These are phyloP conservation scores for Trametes sp. DNA, from an alignment of 1,284 basidiomycete species.

Conservation along the genomic window DNA sequence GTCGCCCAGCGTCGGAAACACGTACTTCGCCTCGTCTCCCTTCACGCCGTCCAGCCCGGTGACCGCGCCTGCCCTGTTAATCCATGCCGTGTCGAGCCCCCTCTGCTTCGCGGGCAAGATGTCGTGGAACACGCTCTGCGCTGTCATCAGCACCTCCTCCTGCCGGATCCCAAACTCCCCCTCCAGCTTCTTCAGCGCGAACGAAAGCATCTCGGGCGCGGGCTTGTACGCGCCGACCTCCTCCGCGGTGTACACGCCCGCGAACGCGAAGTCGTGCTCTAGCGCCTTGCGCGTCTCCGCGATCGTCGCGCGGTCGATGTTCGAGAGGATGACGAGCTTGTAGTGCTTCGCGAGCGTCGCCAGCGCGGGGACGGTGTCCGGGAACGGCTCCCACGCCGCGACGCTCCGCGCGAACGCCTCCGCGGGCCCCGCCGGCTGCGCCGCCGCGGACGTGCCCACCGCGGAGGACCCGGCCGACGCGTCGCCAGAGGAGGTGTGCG, in stretches of 20 bases:
- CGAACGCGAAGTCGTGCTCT: conserved; percentile 62
- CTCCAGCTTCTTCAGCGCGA: conserved; percentile 56
- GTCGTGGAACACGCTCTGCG: conserved; percentile 57
- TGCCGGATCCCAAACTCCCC: conserved; percentile 53
- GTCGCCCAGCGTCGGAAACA: conserved; percentile 61
- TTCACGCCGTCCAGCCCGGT: conserved; percentile 47
- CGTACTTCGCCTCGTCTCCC: conserved; percentile 51
- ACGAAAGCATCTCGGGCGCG: conserved; percentile 60
- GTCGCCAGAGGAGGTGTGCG: conserved; percentile 16
- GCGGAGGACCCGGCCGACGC: not conserved
- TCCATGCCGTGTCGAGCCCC: conserved; percentile 54
- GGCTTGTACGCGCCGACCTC: conserved; percentile 77
- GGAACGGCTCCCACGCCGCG: conserved; percentile 67
- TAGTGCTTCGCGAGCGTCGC: conserved; percentile 63
- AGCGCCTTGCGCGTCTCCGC: conserved; percentile 64
- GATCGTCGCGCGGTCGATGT: conserved; percentile 74
- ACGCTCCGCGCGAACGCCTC: conserved; percentile 65
- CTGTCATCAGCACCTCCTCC: conserved; percentile 60
- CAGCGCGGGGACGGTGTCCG: conserved; percentile 69
- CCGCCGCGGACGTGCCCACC: conserved; percentile 28
- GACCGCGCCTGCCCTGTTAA: conserved; percentile 60
- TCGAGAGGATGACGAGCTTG: conserved; percentile 76
- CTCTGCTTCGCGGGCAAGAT: conserved; percentile 26
- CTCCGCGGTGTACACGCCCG: conserved; percentile 70
- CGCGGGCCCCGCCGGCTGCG: conserved; percentile 21